A percentile compares a stretch with the other conserved stretches of the same genome.
Evolutionary conservation across 2,329 filamentous ascomycete species (phyloP).

Genomic region (Cladosporium sp.): DNA sequence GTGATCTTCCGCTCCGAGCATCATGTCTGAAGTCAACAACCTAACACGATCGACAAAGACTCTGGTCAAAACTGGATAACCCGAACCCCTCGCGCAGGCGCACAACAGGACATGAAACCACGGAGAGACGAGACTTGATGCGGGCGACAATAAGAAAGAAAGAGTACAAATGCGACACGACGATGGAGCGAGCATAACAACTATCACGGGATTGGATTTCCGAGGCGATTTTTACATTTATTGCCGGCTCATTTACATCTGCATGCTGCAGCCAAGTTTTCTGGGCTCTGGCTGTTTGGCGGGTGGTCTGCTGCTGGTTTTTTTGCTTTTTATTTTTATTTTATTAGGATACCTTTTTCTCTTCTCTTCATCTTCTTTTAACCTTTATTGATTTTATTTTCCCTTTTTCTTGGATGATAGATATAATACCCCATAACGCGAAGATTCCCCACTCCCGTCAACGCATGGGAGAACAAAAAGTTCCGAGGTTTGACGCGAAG

Average conservation of each 20-base stretch:
- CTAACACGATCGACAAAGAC: neutral
- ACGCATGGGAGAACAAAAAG: neutral
- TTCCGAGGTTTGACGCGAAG: no score
- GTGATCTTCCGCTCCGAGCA: neutral
- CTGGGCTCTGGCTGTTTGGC: neutral
- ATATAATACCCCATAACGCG: slow-evolving; percentile 13
- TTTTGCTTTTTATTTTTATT: neutral
- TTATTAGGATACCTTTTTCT: slow-evolving; percentile 6
- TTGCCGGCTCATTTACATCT: neutral
- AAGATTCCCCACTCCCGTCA: neutral
- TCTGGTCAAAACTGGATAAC: neutral
- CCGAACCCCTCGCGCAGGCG: neutral
- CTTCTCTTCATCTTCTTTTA: neutral
- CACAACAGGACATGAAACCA: neutral
- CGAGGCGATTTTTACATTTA: neutral
- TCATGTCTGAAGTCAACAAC: neutral
- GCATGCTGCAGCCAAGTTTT: neutral
- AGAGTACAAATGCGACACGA: neutral
- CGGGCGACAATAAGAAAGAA: neutral
- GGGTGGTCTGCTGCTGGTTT: neutral
- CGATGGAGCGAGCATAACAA: neutral
- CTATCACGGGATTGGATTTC: neutral
- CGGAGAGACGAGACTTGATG: neutral
- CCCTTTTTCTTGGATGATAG: neutral
- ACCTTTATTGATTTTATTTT: neutral